Evolutionary conservation across 2,329 filamentous ascomycete species (phyloP), one percentile per base, ranked within the genome.

Genomic region (Xylaria sp.): DNA sequence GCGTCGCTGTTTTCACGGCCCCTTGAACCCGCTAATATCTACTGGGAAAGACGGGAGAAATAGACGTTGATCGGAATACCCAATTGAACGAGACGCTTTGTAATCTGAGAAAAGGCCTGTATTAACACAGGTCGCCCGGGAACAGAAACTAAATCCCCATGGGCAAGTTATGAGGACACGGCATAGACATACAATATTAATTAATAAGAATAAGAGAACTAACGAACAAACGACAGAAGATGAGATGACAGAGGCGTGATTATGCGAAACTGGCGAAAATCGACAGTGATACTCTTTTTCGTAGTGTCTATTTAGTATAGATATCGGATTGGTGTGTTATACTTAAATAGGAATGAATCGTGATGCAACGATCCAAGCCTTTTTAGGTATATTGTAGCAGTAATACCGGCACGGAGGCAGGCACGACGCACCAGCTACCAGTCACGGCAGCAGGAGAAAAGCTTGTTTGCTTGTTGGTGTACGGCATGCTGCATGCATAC

Each of bases 1-100:
- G 82, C 85, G 25, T 91, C 88, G 71, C 83, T 94, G 47, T 94
- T 94, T 80, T 92, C 91, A 56, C 86, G 91, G 72, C 91, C 91
- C 11, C 78, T 92, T 58, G 87, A 90, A 78, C 90, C 90, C 47
- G 90, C 90, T 51, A 84, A 88, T 57, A 87, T 97, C 55, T 83
- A 87, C 78, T 97, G 92, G 89, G 92, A 96, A 84, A 86, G 85
- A 78, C 85, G 91, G 74, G 82, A 87, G 61, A 39, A 64, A 61
- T 72, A 64, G 63, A 63, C 10, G 2, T n/a, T 44, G 20, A 53
- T 31, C 25, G 25, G 25, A 56, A 59, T 66, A 55, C 55, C 50
- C 49, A 61, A 65, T 71, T 61, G 66, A 71, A 68, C 61, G 71
- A 73, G 62, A 63, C 25, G 67, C 65, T 45, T 54, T 64, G 66